Evolutionary conservation across 1,284 basidiomycete species (phyloP).

Genomic region (Microbotryomycetes sp.): DNA sequence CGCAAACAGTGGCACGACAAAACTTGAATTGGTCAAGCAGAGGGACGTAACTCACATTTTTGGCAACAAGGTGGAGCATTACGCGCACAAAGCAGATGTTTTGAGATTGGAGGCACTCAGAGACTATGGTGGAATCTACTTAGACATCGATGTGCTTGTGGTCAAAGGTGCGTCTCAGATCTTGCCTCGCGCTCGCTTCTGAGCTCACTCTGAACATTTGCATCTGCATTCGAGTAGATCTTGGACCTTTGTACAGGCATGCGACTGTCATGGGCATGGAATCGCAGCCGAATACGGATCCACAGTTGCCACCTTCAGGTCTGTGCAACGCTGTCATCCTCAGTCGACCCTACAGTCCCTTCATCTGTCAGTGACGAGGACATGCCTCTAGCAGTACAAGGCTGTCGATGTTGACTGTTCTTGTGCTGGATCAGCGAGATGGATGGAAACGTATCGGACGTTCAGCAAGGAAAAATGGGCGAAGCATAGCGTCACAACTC

Average conservation of each 20-base stretch:
- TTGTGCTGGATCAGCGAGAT: conserved; percentile 9
- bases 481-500: conserved; percentile 42
- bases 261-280: conserved; percentile 48
- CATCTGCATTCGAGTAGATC: conserved; percentile 6
- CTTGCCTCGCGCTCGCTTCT: too few species aligned
- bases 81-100: conserved; percentile 46
- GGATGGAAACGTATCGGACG: conserved; percentile 42
- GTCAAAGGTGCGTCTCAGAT: conserved; percentile 12
- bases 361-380: conserved; percentile 37
- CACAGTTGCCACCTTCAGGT: conserved; percentile 40
- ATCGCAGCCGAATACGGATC: conserved; percentile 34
- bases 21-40: conserved; percentile 19
- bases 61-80: conserved; percentile 38
- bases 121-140: conserved; percentile 48
- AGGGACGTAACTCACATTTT: conserved; percentile 29
- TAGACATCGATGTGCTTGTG: conserved; percentile 45
- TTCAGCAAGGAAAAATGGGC: conserved; percentile 46
- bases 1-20: not conserved
- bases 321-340: conserved; percentile 50
- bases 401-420: not conserved
- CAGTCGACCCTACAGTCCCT: conserved; percentile 43
- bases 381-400: not conserved
- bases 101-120: conserved; percentile 43
- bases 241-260: conserved; percentile 32
- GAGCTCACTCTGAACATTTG: conserved; percentile 37